Conservation (phyloP, 1,284 basidiomycete genomes). For the Moniliophthora roreri region DNA sequence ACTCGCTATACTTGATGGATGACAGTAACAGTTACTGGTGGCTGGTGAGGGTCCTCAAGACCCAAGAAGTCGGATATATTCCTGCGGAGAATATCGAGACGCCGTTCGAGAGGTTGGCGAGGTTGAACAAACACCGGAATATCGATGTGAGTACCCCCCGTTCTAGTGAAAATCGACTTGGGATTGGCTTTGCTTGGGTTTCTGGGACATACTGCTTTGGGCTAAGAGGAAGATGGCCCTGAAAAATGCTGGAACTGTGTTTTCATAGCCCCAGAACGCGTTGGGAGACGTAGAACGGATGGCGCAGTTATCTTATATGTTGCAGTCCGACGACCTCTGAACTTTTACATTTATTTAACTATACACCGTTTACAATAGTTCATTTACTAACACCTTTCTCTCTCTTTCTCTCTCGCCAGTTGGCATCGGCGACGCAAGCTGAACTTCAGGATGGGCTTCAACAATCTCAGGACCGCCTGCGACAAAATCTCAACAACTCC, state of each 20-base stretch:
- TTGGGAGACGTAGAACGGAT: too few relatives aligned
- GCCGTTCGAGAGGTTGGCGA: slow-evolving; percentile 92
- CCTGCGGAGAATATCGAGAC: slow-evolving; percentile 99
- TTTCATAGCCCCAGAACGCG: too few relatives aligned
- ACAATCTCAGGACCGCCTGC: slow-evolving; percentile 49
- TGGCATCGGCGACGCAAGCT: slow-evolving; percentile 72
- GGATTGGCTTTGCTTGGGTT: too few relatives aligned
- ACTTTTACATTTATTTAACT: not conserved
- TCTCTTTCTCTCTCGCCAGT: slow-evolving; percentile 36
- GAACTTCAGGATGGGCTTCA: slow-evolving; percentile 57
- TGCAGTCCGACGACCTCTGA: not conserved
- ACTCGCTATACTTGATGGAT: slow-evolving; percentile 91
- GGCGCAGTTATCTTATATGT: too few relatives aligned
- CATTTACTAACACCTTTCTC: too few relatives aligned
- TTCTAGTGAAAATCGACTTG: too few relatives aligned
- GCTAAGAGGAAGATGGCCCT: too few relatives aligned
- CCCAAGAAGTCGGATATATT: slow-evolving; percentile 99
- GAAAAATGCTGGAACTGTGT: too few relatives aligned
- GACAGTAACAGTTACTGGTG: slow-evolving; percentile 99
- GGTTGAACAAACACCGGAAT: slow-evolving; percentile 97
- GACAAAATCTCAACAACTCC: slow-evolving; percentile 46
- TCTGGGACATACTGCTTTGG: too few relatives aligned
- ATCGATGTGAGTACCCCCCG: slow-evolving; percentile 73
- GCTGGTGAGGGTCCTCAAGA: slow-evolving; percentile 95
- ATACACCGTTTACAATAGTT: too few relatives aligned